phyloP scores from a whole-genome alignment of 176 grass and related monocot genomes.

The Juncus effusus region DNA sequence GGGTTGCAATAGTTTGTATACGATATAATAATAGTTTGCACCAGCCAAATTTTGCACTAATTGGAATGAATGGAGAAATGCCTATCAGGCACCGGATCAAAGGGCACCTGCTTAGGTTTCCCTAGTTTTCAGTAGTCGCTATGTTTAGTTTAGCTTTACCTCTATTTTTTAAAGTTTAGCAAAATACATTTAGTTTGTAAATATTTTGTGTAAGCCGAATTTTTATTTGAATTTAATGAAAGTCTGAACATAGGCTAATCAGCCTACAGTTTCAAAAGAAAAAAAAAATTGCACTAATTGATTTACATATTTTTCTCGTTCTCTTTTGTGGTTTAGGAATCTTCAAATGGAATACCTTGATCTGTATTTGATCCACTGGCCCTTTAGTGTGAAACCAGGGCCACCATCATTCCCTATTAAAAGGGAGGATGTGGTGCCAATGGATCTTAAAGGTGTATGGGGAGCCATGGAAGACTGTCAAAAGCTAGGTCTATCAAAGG shows the following conservation, averaged over 20 bases:
- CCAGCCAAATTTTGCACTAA: background rate
- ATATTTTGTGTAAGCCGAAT: background rate
- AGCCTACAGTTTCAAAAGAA: background rate
- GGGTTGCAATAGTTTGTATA: too few relatives aligned
- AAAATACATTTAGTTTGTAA: too few relatives aligned
- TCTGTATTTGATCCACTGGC: slow-evolving; percentile 66
- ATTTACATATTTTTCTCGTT: background rate
- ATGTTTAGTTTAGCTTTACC: background rate
- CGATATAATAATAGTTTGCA: too few relatives aligned
- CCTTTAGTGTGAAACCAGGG: slow-evolving; percentile 35
- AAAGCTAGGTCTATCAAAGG: slow-evolving; percentile 38
- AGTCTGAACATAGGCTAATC: background rate
- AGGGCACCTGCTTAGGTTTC: background rate
- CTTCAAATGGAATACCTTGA: slow-evolving; percentile 68
- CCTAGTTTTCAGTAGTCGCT: background rate
- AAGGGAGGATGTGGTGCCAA: slow-evolving; percentile 33
- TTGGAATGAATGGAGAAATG: background rate
- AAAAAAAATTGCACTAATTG: too few relatives aligned
- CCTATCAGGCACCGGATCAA: background rate
- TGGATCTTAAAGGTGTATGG: slow-evolving; percentile 54
- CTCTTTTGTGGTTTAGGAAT: slow-evolving; percentile 21
- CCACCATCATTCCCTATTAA: background rate
- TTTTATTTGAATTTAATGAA: background rate
- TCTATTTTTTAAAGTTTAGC: background rate
- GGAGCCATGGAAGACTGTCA: slow-evolving; percentile 62